A percentile compares a stretch with the other conserved stretches of the same genome.
Conservation (phyloP, 768 basidiomycete species). For the Solioccasus polychromus region DNA sequence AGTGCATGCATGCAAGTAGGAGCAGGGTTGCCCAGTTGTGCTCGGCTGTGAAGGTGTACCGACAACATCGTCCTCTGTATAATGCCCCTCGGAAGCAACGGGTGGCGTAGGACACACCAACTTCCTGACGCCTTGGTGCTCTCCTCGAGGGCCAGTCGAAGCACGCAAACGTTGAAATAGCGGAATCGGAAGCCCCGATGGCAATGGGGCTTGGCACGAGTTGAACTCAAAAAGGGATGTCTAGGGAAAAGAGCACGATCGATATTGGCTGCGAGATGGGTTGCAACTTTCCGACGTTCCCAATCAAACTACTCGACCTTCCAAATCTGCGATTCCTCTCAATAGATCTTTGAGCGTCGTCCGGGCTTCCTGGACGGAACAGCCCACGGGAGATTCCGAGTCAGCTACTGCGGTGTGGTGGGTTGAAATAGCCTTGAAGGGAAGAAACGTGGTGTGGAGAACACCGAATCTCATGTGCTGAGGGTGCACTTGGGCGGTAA, state of each 20-base stretch:
- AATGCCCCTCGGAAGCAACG: conserved; percentile 6
- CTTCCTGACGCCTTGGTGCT: conserved; percentile 10
- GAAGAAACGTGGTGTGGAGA: conserved; percentile 33
- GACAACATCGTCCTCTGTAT: conserved; percentile 13
- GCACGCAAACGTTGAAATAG: conserved; percentile 14
- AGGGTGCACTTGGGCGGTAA: conserved; percentile 11
- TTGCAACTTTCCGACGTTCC: conserved; percentile 10
- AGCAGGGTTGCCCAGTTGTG: conserved; percentile 9
- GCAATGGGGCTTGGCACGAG: conserved; percentile 23
- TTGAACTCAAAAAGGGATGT: conserved; percentile 18
- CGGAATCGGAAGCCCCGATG: conserved; percentile 31
- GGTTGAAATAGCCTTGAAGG: conserved; percentile 29
- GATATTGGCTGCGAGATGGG: conserved; percentile 17
- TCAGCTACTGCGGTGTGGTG: neutral
- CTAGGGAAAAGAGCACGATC: conserved; percentile 6
- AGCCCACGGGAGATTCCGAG: conserved; percentile 25
- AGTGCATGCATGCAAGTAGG: conserved; percentile 6
- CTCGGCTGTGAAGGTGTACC: too few relatives aligned
- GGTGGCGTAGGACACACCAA: conserved; percentile 9
- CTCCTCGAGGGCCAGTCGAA: conserved; percentile 23
- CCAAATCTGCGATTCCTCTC: conserved; percentile 18
- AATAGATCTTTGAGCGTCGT: conserved; percentile 6
- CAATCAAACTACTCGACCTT: conserved; percentile 11
- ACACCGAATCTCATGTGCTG: conserved; percentile 9
- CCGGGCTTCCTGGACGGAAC: conserved; percentile 16